phyloP scores from a whole-genome alignment of 169 alveolate species.

The Theileria equi region DNA sequence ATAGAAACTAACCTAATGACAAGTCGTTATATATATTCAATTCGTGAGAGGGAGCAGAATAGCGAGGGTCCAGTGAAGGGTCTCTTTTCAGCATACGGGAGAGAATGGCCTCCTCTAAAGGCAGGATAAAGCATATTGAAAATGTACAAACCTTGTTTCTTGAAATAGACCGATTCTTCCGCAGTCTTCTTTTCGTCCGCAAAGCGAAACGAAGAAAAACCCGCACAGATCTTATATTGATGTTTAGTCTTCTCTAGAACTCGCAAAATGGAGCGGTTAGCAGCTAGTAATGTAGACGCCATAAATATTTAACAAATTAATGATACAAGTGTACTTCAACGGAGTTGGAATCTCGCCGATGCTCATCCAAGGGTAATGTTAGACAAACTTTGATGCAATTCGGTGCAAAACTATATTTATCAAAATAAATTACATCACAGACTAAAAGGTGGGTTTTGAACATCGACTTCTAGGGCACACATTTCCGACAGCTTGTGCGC shows the following conservation, averaged over 20 bases:
- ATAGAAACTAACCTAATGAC: constrained; percentile 18
- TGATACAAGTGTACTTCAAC: too few species aligned
- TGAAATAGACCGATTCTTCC: constrained; percentile 29
- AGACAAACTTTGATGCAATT: too few species aligned
- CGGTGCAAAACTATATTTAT: too few species aligned
- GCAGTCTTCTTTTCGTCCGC: constrained; percentile 37
- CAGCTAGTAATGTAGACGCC: background rate
- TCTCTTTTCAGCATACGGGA: constrained; percentile 32
- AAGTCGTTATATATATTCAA: constrained; percentile 18
- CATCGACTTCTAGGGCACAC: too few species aligned
- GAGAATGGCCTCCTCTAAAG: constrained; percentile 33
- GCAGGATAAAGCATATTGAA: constrained; percentile 3
- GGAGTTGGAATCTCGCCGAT: too few species aligned
- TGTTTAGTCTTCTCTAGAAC: background rate
- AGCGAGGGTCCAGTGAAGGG: constrained; percentile 33
- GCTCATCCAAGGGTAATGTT: too few species aligned
- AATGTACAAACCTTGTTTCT: constrained; percentile 27
- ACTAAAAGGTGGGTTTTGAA: too few species aligned
- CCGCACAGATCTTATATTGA: background rate
- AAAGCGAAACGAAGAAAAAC: constrained; percentile 24
- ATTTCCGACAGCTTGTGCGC: too few species aligned
- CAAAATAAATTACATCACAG: too few species aligned
- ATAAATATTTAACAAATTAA: too few species aligned
- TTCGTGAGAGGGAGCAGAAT: constrained; percentile 35
- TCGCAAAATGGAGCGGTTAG: constrained; percentile 9